Evolutionary conservation across 140 eudicot genomes (phyloP), one percentile per base, ranked within the genome.

Genomic region (Anethum foeniculum): DNA sequence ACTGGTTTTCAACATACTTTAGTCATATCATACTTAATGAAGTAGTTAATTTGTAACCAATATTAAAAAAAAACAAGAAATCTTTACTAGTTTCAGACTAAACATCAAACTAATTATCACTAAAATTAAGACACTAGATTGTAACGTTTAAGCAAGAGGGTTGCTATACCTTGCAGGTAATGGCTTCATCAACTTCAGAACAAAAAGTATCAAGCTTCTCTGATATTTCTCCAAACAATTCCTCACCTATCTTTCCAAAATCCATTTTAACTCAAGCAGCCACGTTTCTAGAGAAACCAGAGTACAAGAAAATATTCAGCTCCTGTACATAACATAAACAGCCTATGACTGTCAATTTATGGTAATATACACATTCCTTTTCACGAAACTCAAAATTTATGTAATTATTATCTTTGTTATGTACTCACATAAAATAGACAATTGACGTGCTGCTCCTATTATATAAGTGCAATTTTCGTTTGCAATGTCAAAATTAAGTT

Each of bases 201-300:
- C 83, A 73, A 3, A 81, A 38, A 52, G 10, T 75, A 11, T 60
- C 84, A 60, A 81, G 16, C 80, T 81, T 81, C 47, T 75, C 43
- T 49, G 32, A 60, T 41, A 79, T 64, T 43, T 65, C 25, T 15
- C 56, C 80, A 9, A 72, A 72, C 51, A 43, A 72, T 6, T 43
- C 27, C 77, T 36, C 47, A 7, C 30, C 77, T 18, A 13, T 39
- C 25, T 23, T 36, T 72, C 51, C 51, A n/a, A 73, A 73, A 39
- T 73, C 77, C 77, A 71, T 71, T 58, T n/a, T 58, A 23, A 58
- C 67, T 58, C 67, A 58, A n/a, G 67, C 67, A 58, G 30, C 30
- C 67, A 58, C 67, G 67, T n/a, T n/a, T 58, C 67, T 58, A 58
- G 14, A 58, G 30, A 58, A 56, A 56, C 65, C 65, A 56, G 28